Base-by-base conservation (phyloP, 2,329 filamentous ascomycete species). In the Cryphonectria japonica region DNA sequence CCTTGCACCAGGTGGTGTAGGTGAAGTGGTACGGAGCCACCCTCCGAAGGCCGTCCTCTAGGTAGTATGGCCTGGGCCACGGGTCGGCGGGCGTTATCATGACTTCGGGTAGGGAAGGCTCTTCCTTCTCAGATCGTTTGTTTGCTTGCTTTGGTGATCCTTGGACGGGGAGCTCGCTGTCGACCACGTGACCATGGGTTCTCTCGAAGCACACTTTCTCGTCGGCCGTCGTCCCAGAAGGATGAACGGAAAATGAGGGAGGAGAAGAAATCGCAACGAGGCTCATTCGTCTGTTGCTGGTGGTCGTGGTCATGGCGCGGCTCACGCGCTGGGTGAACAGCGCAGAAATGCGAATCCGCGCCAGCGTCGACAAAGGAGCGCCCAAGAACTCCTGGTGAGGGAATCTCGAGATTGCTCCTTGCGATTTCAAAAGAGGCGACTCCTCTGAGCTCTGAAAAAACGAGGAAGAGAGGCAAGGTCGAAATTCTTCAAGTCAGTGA, bases 1-100 rank as follows among this genome's bases (percentile, higher is more conserved):
- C 88, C 82, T 98, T 99, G 85, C 93, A 96, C 83, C 89, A 94
- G 0, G 95, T 98, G 79, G 97, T 97, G 85, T 98, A 98, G 2
- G 95, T 98, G 80, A 87, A 98, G 79, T 96, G 90, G 79, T 99
- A 98, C 3, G 95, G 95, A 60, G 86, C 87, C 43, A 98, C 92
- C 74, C 94, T 91, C 66, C 95, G 91, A 73, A 99, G 83, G 11
- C 93, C 94, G 75, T 92, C 91, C 76, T 97, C 92, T 73, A 97
- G 85, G 76, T 92, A 92, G 82, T 98, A 98, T 0, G 94, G 94
- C 70, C 83, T 82, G 11, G 87, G 88, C 84, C 83, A 86, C 32
- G 81, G 75, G 67, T 82, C 79, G 41, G 77, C 74, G 3, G 83
- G 79, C 29, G 78, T 81, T 59, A 79, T 78, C 70, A 81, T 74